Conservation (phyloP, 305 asterid species). For the Fraxinus greggii region DNA sequence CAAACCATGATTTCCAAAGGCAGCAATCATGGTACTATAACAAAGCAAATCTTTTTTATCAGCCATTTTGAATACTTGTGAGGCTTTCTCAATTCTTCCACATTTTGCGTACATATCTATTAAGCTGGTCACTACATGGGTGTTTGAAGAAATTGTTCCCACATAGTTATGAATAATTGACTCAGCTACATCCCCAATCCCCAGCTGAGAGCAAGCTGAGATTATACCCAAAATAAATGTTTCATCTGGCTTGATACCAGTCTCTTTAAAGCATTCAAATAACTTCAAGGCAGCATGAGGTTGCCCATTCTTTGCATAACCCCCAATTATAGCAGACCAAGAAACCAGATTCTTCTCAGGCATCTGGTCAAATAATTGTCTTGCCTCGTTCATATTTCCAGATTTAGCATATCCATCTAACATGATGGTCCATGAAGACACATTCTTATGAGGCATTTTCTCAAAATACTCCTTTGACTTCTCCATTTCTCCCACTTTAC, state of each 20-base stretch:
- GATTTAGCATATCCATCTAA: conserved; percentile 19
- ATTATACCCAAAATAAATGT: conserved; percentile 10
- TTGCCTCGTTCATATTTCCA: conserved; percentile 7
- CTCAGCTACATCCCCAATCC: conserved; percentile 21
- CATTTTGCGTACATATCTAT: conserved; percentile 29
- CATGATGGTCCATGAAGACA: conserved; percentile 30
- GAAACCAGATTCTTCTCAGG: conserved; percentile 21
- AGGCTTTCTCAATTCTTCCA: conserved; percentile 29
- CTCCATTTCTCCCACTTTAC: conserved; percentile 15
- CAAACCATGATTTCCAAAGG: conserved; percentile 20
- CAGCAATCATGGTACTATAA: conserved; percentile 23
- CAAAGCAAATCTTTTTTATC: conserved; percentile 15
- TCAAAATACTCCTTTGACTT: conserved; percentile 10
- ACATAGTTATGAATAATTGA: conserved; percentile 1
- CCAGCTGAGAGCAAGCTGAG: conserved; percentile 29
- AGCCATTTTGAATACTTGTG: conserved; percentile 13
- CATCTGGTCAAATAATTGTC: conserved; percentile 14
- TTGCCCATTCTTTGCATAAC: conserved; percentile 20
- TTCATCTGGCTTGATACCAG: conserved; percentile 2
- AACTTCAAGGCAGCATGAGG: conserved; percentile 13
- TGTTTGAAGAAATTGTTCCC: conserved; percentile 14
- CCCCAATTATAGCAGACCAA: conserved; percentile 23
- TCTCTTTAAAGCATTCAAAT: conserved; percentile 10
- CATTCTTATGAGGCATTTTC: conserved; percentile 20
- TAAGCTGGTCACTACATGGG: conserved; percentile 23